These are phyloP conservation scores for Galerina sulciceps DNA, from an alignment of 768 basidiomycete species.

Conservation along the genomic window DNA sequence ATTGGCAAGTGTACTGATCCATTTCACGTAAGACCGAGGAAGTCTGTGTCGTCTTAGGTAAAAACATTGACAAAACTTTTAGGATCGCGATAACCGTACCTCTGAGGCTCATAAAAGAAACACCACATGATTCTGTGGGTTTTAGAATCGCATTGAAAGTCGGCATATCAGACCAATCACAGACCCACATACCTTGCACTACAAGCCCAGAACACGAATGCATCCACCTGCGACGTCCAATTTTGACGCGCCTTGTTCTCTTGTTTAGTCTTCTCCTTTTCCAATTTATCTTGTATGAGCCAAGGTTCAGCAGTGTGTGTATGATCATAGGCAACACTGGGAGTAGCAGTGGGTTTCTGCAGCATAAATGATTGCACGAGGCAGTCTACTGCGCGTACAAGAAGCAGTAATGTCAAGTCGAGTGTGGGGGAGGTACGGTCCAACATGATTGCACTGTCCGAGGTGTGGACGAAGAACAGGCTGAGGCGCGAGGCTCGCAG, in stretches of 20 bases:
- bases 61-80: not conserved
- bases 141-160: not conserved
- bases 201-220: slow-evolving; percentile 76
- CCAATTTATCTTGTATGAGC: slow-evolving; percentile 22
- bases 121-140: slow-evolving; percentile 83
- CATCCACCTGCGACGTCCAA: slow-evolving; percentile 59
- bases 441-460: not conserved
- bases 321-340: slow-evolving; percentile 1
- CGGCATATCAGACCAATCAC: slow-evolving; percentile 4
- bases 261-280: slow-evolving; percentile 32
- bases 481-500: slow-evolving; percentile 4
- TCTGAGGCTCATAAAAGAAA: slow-evolving; percentile 77
- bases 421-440: slow-evolving; percentile 56
- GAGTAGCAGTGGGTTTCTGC: slow-evolving; percentile 22
- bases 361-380: slow-evolving; percentile 56
- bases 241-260: slow-evolving; percentile 23
- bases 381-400: slow-evolving; percentile 74
- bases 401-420: slow-evolving; percentile 68
- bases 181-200: slow-evolving; percentile 64
- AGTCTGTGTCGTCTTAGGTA: slow-evolving; percentile 40
- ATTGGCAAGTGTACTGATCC: slow-evolving; percentile 75
- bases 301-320: slow-evolving; percentile 15
- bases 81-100: slow-evolving; percentile 39
- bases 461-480: slow-evolving; percentile 1
- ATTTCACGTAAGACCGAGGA: slow-evolving; percentile 72